Evolutionary conservation across 1,139 yeast species (phyloP).

Genomic region (Blastobotrys arbuscula): DNA sequence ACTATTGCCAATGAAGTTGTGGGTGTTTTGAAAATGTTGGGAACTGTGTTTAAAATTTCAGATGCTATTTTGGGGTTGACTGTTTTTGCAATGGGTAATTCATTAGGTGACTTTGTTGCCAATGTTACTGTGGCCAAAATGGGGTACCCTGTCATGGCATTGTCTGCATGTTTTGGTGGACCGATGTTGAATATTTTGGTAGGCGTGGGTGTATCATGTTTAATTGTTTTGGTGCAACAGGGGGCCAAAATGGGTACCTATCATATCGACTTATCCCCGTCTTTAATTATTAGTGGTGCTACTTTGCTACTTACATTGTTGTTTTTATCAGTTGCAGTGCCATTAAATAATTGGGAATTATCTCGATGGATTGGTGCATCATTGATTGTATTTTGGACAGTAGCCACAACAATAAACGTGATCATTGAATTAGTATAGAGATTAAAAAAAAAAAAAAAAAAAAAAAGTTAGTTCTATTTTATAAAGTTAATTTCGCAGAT

Average conservation of each 20-base stretch:
- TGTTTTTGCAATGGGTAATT: constrained; percentile 87
- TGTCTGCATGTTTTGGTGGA: constrained; percentile 93
- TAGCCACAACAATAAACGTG: constrained; percentile 34
- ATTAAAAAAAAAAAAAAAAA: neutral
- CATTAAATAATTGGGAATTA: constrained; percentile 61
- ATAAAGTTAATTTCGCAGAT: constrained; percentile 6
- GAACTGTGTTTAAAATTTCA: constrained; percentile 56
- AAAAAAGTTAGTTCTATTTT: neutral
- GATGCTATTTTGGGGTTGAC: constrained; percentile 83
- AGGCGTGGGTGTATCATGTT: constrained; percentile 64
- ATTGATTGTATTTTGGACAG: constrained; percentile 52
- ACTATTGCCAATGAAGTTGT: constrained; percentile 74
- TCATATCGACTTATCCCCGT: constrained; percentile 41
- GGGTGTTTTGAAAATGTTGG: constrained; percentile 56
- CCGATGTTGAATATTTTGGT: constrained; percentile 63
- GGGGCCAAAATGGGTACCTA: constrained; percentile 21
- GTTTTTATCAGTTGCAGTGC: constrained; percentile 50
- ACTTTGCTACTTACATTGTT: constrained; percentile 52
- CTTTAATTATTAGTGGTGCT: constrained; percentile 46
- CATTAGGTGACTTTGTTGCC: constrained; percentile 83
- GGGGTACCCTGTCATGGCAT: constrained; percentile 90
- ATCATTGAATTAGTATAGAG: constrained; percentile 22
- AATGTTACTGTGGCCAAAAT: constrained; percentile 75
- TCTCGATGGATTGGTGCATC: constrained; percentile 51
- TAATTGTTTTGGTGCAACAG: constrained; percentile 41